Evolutionary conservation across 306 rosid genomes (phyloP).

Genomic region (Datisca glomerata): DNA sequence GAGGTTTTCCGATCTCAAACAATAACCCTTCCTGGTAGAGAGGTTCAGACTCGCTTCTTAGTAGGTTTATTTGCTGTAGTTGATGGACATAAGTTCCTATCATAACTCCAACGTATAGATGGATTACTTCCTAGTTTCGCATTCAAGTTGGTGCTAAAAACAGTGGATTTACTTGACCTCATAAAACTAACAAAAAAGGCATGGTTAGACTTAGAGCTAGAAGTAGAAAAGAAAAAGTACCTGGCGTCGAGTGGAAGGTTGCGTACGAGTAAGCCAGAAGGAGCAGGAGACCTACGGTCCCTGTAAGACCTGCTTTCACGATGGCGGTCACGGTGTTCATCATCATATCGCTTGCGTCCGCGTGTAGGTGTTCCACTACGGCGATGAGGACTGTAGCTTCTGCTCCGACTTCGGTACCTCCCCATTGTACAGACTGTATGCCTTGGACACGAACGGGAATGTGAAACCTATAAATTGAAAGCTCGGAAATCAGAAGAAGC

Average conservation of each 20-base stretch:
- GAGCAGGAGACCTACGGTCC: conserved; percentile 83
- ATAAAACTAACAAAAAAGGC: too few species aligned
- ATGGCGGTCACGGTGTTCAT: conserved; percentile 49
- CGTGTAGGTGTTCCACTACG: conserved; percentile 80
- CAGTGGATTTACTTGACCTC: too few species aligned
- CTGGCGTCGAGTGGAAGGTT: conserved; percentile 94
- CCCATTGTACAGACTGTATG: conserved; percentile 27
- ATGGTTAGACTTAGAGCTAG: neutral
- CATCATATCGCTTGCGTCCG: conserved; percentile 66
- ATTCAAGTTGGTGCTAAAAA: too few species aligned
- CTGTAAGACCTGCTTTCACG: conserved; percentile 52
- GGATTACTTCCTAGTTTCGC: too few species aligned
- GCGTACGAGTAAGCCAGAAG: conserved; percentile 93
- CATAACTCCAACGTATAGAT: too few species aligned
- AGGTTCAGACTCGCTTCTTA: too few species aligned
- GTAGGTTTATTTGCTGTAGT: too few species aligned
- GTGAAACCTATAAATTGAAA: too few species aligned
- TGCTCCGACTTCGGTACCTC: conserved; percentile 80
- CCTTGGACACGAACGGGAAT: neutral
- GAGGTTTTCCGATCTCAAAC: too few species aligned
- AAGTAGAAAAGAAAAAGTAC: conserved; percentile 17
- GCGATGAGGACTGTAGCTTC: conserved; percentile 89
- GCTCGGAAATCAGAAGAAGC: neutral
- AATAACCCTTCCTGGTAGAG: too few species aligned
- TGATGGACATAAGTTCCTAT: too few species aligned